phyloP scores from a whole-genome alignment of 2,329 filamentous ascomycete species.

The Piedraia hortae region DNA sequence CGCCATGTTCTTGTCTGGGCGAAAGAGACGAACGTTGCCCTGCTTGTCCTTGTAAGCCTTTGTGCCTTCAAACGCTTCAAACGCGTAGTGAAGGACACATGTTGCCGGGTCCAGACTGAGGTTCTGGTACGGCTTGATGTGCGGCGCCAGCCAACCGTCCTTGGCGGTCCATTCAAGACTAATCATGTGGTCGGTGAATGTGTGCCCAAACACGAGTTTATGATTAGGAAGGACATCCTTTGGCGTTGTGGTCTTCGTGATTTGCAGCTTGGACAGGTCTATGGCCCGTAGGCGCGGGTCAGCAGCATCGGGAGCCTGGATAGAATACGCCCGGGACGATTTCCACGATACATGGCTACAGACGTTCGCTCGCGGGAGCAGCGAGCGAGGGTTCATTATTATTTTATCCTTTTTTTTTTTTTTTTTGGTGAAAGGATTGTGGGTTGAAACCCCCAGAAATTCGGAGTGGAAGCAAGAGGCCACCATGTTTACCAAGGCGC shows the following conservation, averaged over 20 bases:
- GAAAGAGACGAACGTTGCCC: constrained; percentile 62
- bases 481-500: constrained; percentile 67
- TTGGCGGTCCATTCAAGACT: constrained; percentile 72
- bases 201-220: constrained; percentile 67
- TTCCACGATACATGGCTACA: no score
- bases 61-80: constrained; percentile 96
- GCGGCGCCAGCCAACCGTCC: constrained; percentile 56
- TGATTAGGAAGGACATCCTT: constrained; percentile 47
- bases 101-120: constrained; percentile 86
- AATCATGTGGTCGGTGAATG: constrained; percentile 96
- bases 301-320: constrained; percentile 19
- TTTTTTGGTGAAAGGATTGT: no score
- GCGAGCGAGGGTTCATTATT: no score
- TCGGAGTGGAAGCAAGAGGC: no score
- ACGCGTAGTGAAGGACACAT: constrained; percentile 96
- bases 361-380: no score
- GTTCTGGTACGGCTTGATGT: constrained; percentile 86
- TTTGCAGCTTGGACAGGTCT: constrained; percentile 46
- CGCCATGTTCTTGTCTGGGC: constrained; percentile 87
- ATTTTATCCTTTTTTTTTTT: no score
- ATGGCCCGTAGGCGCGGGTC: constrained; percentile 34
- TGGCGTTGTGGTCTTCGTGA: constrained; percentile 49
- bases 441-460: no score
- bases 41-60: constrained; percentile 85
- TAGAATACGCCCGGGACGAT: no score